phyloP scores from a whole-genome alignment of 208 protist genomes.

The Leishmania amazonensis region DNA sequence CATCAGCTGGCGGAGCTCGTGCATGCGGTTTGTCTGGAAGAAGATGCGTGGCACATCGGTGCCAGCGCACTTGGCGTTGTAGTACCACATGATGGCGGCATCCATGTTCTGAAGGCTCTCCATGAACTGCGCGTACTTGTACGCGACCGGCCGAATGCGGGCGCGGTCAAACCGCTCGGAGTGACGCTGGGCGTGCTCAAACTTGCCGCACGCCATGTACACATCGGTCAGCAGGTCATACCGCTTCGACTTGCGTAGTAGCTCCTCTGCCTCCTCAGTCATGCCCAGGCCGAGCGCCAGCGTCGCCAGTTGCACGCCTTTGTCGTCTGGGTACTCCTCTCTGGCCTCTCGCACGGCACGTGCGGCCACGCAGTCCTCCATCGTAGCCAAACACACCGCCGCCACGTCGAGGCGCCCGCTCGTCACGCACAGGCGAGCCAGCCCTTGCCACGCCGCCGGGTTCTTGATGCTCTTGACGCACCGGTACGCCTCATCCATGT shows the following conservation, averaged over 20 bases:
- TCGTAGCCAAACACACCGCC: conserved; percentile 94
- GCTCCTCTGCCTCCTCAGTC: conserved; percentile 89
- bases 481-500: conserved; percentile 98
- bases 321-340: conserved; percentile 82
- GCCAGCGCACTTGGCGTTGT: conserved; percentile 86
- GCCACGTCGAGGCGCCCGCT: conserved; percentile 95
- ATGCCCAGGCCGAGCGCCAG: conserved; percentile 96
- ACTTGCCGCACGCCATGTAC: conserved; percentile 93
- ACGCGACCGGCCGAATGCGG: conserved; percentile 91
- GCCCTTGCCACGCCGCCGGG: conserved; percentile 93
- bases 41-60: conserved; percentile 95
- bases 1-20: conserved; percentile 89
- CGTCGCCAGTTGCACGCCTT: conserved; percentile 91
- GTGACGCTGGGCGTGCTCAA: conserved; percentile 92
- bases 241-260: conserved; percentile 81
- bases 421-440: conserved; percentile 96
- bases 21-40: conserved; percentile 80
- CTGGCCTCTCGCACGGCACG: conserved; percentile 87
- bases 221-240: conserved; percentile 95
- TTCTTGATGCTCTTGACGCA: conserved; percentile 96
- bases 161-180: conserved; percentile 93
- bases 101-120: conserved; percentile 94
- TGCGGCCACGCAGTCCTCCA: conserved; percentile 92
- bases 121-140: conserved; percentile 95
- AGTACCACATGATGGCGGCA: conserved; percentile 91